Conservation (phyloP, 2,329 filamentous ascomycete species). For the Xylaria sp. region DNA sequence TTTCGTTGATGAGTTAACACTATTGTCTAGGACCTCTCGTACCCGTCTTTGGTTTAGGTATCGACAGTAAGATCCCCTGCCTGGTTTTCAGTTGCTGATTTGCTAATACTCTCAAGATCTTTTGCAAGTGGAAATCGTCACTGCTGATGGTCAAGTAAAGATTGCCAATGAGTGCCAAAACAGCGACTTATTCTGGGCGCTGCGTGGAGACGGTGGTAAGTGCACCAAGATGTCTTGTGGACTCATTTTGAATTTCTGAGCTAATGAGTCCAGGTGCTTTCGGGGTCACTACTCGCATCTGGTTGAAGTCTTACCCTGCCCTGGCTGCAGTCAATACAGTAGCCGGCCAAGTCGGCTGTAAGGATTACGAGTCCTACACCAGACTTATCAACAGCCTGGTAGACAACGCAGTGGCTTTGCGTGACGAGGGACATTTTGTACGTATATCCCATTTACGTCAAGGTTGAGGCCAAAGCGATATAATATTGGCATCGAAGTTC, state of each 20-base stretch:
- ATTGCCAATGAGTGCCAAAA: constrained; percentile 20
- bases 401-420: neutral
- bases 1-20: neutral
- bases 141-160: constrained; percentile 7
- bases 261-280: constrained; percentile 9
- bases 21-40: constrained; percentile 9
- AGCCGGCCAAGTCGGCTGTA: constrained; percentile 12
- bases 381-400: constrained; percentile 14
- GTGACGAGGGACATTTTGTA: constrained; percentile 10
- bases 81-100: neutral
- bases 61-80: constrained; percentile 7
- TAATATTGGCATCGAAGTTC: neutral
- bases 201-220: constrained; percentile 19
- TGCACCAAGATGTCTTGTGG: neutral
- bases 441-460: neutral
- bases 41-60: constrained; percentile 13
- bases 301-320: constrained; percentile 11
- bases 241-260: neutral
- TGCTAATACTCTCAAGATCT: constrained; percentile 1
- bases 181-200: constrained; percentile 16
- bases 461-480: no score
- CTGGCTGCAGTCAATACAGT: constrained; percentile 16
- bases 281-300: constrained; percentile 20
- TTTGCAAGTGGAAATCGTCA: constrained; percentile 10
- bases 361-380: constrained; percentile 3